Evolutionary conservation across 768 basidiomycete species (phyloP).

Genomic region (Chalciporus chontae): DNA sequence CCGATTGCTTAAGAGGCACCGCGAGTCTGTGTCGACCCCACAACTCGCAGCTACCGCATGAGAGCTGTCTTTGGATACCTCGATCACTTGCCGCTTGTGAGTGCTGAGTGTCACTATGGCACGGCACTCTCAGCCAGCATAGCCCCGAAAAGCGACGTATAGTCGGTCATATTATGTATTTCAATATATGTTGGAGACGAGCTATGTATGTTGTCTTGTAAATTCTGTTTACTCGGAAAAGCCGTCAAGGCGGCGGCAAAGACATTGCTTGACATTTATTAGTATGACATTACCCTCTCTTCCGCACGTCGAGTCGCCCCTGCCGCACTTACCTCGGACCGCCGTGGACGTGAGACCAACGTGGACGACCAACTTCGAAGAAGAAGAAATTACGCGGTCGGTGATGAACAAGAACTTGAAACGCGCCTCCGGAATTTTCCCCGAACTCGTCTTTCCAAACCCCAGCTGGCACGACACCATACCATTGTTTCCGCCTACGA

Average conservation of each 20-base stretch:
- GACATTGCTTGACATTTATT: no score
- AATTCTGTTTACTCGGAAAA: not conserved
- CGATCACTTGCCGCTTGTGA: not conserved
- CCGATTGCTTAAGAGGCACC: conserved; percentile 78
- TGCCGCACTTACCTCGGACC: no score
- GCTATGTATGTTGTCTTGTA: conserved; percentile 6
- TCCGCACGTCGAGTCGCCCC: no score
- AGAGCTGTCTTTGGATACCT: not conserved
- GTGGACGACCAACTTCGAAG: conserved; percentile 88
- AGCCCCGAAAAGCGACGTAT: conserved; percentile 17
- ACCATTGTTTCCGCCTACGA: no score
- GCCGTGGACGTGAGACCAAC: no score
- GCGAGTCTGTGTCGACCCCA: conserved; percentile 29
- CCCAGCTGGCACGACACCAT: no score
- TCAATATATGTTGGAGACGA: conserved; percentile 3
- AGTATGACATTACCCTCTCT: no score
- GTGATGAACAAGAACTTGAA: conserved; percentile 88
- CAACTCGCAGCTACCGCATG: conserved; percentile 9
- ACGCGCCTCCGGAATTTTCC: conserved; percentile 18
- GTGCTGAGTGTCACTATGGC: no score
- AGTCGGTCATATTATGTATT: conserved; percentile 15
- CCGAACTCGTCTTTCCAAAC: no score
- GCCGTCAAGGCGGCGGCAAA: no score
- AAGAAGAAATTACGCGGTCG: conserved; percentile 89
- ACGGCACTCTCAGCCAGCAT: not conserved